Conservation (phyloP, 2,329 filamentous ascomycete species). For the Rhinocladiella similis region DNA sequence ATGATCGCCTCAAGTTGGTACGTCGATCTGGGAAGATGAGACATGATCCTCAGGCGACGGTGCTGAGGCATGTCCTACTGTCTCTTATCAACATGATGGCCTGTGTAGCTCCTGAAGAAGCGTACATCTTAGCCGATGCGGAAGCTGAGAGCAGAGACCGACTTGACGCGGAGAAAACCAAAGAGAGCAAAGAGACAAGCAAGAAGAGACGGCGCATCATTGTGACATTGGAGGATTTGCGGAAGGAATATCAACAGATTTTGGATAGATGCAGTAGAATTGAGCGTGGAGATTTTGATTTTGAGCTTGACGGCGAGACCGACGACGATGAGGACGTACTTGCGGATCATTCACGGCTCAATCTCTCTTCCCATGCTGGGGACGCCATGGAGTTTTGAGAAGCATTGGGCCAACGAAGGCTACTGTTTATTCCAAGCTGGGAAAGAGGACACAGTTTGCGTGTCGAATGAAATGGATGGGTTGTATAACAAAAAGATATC, state of each 20-base stretch:
- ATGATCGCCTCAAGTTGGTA: slow-evolving; percentile 32
- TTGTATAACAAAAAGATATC: too few species aligned
- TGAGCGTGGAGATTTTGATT: slow-evolving; percentile 84
- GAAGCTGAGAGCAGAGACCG: slow-evolving; percentile 11
- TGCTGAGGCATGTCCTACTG: slow-evolving; percentile 70
- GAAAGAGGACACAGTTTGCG: not conserved
- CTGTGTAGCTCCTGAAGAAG: slow-evolving; percentile 78
- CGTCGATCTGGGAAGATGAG: slow-evolving; percentile 33
- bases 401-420: not conserved
- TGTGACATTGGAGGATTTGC: slow-evolving; percentile 80
- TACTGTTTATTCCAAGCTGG: not conserved
- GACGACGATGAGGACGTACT: slow-evolving; percentile 13
- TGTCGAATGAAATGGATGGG: not conserved
- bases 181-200: slow-evolving; percentile 18
- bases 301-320: slow-evolving; percentile 47
- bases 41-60: slow-evolving; percentile 53
- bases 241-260: slow-evolving; percentile 86
- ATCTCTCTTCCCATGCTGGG: slow-evolving; percentile 13
- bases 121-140: slow-evolving; percentile 63
- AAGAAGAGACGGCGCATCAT: slow-evolving; percentile 60
- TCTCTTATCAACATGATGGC: slow-evolving; percentile 89
- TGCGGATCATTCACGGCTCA: slow-evolving; percentile 19
- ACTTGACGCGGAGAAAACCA: not conserved
- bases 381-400: slow-evolving; percentile 16
- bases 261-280: slow-evolving; percentile 85